Conservation (phyloP, 2,329 filamentous ascomycete genomes). For the Ophiosphaerella korrae region DNA sequence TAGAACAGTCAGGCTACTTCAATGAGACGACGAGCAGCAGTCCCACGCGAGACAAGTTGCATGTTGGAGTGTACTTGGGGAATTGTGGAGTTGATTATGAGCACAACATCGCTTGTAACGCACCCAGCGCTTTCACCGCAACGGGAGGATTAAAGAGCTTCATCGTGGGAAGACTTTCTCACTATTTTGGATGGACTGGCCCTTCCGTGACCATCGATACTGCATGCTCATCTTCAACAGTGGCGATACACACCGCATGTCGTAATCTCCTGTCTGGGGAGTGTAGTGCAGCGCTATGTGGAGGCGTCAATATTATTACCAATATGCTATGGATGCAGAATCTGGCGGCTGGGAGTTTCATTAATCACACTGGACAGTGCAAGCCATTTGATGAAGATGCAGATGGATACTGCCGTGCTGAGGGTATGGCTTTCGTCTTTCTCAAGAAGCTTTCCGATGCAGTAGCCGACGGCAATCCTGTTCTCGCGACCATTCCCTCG, state of each 20-base stretch:
- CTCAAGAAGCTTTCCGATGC: constrained; percentile 58
- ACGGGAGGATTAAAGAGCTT: constrained; percentile 25
- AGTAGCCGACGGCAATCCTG: constrained; percentile 54
- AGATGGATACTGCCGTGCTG: constrained; percentile 60
- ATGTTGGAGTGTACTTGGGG: constrained; percentile 41
- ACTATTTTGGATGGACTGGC: constrained; percentile 35
- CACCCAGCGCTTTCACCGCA: constrained; percentile 34
- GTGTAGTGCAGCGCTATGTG: constrained; percentile 38
- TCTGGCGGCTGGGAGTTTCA: constrained; percentile 47
- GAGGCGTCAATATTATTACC: constrained; percentile 42
- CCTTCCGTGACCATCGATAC: constrained; percentile 38
- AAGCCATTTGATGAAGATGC: constrained; percentile 48
- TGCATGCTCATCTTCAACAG: constrained; percentile 38
- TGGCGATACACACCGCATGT: constrained; percentile 34
- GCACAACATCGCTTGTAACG: constrained; percentile 34
- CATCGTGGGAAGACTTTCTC: constrained; percentile 23
- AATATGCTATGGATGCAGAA: constrained; percentile 38
- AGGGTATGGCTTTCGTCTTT: constrained; percentile 56
- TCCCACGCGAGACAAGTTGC: constrained; percentile 12
- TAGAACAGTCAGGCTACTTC: constrained; percentile 43
- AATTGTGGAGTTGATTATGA: constrained; percentile 35
- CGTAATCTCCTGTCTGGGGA: constrained; percentile 32
- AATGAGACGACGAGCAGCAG: not conserved
- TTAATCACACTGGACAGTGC: constrained; percentile 54
- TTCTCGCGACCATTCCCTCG: constrained; percentile 52